These are phyloP conservation scores for Saccharomyces hybrid DNA, from an alignment of 1,139 yeast species.

Conservation along the genomic window DNA sequence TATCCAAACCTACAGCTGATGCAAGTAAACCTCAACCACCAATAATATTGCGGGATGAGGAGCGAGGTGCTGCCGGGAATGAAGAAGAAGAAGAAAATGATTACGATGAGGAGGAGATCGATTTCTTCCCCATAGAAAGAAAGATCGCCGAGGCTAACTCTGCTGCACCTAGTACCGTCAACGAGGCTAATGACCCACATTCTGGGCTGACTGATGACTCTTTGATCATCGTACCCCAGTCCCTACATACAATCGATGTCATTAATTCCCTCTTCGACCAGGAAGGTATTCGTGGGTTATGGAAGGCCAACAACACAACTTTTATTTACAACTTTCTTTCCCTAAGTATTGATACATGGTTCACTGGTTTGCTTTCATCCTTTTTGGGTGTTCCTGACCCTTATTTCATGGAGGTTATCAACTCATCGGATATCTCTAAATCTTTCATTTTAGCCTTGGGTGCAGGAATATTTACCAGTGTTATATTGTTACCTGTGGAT, in stretches of 20 bases:
- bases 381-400: slow-evolving; percentile 86
- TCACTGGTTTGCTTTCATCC: slow-evolving; percentile 80
- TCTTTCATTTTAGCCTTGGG: slow-evolving; percentile 61
- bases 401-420: slow-evolving; percentile 72
- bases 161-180: neutral
- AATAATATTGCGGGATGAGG: slow-evolving; percentile 11
- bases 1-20: neutral
- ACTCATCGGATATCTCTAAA: slow-evolving; percentile 49
- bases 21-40: slow-evolving; percentile 4
- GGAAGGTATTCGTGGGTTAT: slow-evolving; percentile 79
- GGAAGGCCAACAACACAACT: slow-evolving; percentile 82
- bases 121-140: slow-evolving; percentile 41
- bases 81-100: slow-evolving; percentile 13
- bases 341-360: slow-evolving; percentile 83
- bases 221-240: slow-evolving; percentile 45
- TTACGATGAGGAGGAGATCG: slow-evolving; percentile 43
- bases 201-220: slow-evolving; percentile 8
- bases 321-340: slow-evolving; percentile 71
- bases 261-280: slow-evolving; percentile 59
- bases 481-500: slow-evolving; percentile 76
- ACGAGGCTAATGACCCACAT: neutral
- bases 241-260: slow-evolving; percentile 65
- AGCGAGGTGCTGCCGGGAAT: slow-evolving; percentile 8
- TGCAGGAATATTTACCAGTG: slow-evolving; percentile 67
- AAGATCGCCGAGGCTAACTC: neutral